Evolutionary conservation across 164 flowering plant species (phyloP).

Genomic region (Piper betle): DNA sequence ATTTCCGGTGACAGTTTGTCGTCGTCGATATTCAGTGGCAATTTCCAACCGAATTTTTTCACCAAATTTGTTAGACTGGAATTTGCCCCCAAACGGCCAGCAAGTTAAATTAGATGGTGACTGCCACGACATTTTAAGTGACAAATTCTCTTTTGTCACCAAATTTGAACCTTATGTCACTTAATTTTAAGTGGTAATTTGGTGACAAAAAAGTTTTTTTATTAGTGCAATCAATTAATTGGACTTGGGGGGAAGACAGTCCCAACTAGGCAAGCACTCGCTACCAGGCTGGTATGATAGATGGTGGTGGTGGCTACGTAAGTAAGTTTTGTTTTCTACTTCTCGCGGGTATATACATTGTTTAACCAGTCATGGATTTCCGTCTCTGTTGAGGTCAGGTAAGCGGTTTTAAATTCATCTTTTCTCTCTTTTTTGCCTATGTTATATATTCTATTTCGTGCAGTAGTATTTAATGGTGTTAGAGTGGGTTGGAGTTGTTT

Average conservation of each 20-base stretch:
- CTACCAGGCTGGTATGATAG: conserved; percentile 37
- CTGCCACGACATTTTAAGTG: too few species aligned
- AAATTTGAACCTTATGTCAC: too few species aligned
- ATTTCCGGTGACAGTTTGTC: too few species aligned
- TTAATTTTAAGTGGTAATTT: too few species aligned
- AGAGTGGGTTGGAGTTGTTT: too few species aligned
- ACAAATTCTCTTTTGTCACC: too few species aligned
- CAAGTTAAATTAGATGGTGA: too few species aligned
- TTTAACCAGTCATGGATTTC: conserved; percentile 75
- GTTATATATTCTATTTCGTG: background rate
- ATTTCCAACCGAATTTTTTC: too few species aligned
- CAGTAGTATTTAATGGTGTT: background rate
- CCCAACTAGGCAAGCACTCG: conserved; percentile 35
- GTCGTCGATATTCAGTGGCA: too few species aligned
- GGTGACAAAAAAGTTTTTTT: too few species aligned
- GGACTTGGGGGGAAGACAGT: conserved; percentile 28
- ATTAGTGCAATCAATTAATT: background rate
- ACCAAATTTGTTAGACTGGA: too few species aligned
- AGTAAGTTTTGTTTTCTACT: conserved; percentile 34
- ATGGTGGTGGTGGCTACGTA: conserved; percentile 10
- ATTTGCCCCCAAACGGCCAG: too few species aligned
- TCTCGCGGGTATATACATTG: conserved; percentile 41
- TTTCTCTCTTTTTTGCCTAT: background rate
- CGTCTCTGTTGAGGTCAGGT: conserved; percentile 29
- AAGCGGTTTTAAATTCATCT: background rate